Evolutionary conservation across 495 filamentous ascomycete species (phyloP).

Genomic region (Penicillium coffeae): DNA sequence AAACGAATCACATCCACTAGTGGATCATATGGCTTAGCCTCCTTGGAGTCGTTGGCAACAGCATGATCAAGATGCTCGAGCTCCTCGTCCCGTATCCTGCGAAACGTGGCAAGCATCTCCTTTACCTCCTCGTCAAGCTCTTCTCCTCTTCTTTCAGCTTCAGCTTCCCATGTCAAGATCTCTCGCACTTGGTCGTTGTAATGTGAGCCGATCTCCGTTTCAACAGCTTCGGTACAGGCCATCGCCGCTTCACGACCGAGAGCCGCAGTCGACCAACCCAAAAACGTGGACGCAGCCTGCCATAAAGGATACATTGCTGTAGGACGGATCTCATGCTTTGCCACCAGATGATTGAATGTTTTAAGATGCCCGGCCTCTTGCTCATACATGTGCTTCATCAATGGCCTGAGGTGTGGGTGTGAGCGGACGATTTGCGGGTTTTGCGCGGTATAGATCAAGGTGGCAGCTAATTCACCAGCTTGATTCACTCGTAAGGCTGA

Average conservation of each 20-base stretch:
- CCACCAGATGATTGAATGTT: conserved; percentile 80
- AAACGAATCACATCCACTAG: conserved; percentile 83
- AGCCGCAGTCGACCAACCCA: conserved; percentile 87
- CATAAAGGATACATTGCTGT: conserved; percentile 93
- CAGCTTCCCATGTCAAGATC: conserved; percentile 73
- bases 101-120: conserved; percentile 67
- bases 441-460: conserved; percentile 80
- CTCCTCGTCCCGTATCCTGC: conserved; percentile 91
- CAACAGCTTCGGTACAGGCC: conserved; percentile 97
- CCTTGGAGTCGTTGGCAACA: conserved; percentile 83
- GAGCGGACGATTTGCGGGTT: conserved; percentile 67
- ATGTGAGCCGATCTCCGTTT: conserved; percentile 95
- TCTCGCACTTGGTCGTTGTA: conserved; percentile 89
- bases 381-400: conserved; percentile 98
- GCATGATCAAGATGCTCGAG: conserved; percentile 95
- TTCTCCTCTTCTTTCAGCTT: conserved; percentile 61
- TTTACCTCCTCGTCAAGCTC: conserved; percentile 74
- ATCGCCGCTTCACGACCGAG: conserved; percentile 93
- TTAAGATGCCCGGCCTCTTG: conserved; percentile 85
- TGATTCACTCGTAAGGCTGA: conserved; percentile 86
- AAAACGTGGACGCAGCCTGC: conserved; percentile 73
- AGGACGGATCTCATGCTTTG: conserved; percentile 85
- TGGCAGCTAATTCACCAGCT: conserved; percentile 83
- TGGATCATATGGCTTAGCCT: conserved; percentile 82
- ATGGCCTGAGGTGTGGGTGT: conserved; percentile 78